These are phyloP conservation scores for Nakataea oryzae DNA, from an alignment of 2,329 filamentous ascomycete genomes.

Conservation along the genomic window DNA sequence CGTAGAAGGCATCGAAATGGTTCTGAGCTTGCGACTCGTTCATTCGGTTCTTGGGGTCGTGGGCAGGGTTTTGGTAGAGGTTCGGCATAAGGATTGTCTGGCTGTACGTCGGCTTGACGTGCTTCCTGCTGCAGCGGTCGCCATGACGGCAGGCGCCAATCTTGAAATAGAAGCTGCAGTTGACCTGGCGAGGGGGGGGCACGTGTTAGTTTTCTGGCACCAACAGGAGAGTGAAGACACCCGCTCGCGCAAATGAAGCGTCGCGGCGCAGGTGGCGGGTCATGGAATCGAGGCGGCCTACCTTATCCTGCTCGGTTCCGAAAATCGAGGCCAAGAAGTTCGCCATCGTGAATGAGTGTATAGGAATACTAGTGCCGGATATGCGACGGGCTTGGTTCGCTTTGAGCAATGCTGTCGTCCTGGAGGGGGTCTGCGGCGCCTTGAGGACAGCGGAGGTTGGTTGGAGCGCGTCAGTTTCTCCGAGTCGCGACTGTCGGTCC, in stretches of 20 bases:
- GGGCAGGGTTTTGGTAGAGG: slow-evolving; percentile 97
- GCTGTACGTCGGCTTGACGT: slow-evolving; percentile 97
- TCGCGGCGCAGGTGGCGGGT: background rate
- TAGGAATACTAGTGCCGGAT: background rate
- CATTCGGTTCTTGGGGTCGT: slow-evolving; percentile 96
- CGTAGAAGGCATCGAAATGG: slow-evolving; percentile 99
- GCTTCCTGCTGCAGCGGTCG: slow-evolving; percentile 94
- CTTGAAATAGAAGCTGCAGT: slow-evolving; percentile 99
- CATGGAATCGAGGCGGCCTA: slow-evolving; percentile 4
- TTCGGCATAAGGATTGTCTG: slow-evolving; percentile 98
- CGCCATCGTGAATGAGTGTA: slow-evolving; percentile 50
- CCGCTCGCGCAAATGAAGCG: no score
- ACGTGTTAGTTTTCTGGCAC: slow-evolving; percentile 11
- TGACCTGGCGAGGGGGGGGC: slow-evolving; percentile 42
- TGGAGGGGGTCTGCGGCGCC: background rate
- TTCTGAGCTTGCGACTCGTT: slow-evolving; percentile 93
- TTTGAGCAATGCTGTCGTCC: background rate
- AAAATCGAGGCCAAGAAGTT: slow-evolving; percentile 99
- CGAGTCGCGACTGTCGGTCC: background rate
- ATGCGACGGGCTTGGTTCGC: background rate
- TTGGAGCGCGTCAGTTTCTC: background rate
- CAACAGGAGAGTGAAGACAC: no score
- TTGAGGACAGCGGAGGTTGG: background rate
- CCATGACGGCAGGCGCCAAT: slow-evolving; percentile 98
- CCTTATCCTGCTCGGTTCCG: slow-evolving; percentile 96